Conservation (phyloP, 2,329 filamentous ascomycete species). For the Alternaria solani region DNA sequence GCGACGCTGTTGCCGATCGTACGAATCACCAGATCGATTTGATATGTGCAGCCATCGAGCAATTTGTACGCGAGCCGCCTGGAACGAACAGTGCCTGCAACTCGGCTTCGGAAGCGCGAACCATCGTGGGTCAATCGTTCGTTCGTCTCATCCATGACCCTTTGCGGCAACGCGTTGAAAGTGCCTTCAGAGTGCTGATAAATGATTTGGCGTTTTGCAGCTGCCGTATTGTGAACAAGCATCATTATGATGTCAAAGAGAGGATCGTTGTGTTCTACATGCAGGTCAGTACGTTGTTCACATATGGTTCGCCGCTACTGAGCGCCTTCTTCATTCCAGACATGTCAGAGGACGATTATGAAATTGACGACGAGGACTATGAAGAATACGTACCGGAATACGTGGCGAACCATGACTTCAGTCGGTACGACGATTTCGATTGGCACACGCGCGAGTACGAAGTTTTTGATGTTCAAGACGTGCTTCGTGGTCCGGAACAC, state of each 20-base stretch:
- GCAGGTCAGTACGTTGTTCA: not conserved
- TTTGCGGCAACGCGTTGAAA: not conserved
- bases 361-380: not conserved
- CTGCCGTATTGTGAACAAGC: not conserved
- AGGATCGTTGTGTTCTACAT: not conserved
- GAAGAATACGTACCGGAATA: not conserved
- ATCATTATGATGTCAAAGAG: not conserved
- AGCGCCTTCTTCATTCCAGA: not conserved
- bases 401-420: not conserved
- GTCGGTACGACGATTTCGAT: not conserved
- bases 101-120: not conserved
- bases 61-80: not conserved
- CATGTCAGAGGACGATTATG: not conserved
- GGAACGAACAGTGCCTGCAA: not conserved
- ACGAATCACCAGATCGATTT: not conserved
- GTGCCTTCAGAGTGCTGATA: not conserved
- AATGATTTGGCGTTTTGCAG: not conserved
- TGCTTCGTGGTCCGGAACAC: constrained; percentile 2
- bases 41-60: not conserved
- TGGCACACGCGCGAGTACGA: not conserved
- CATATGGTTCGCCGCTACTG: not conserved
- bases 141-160: not conserved
- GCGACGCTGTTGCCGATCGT: not conserved
- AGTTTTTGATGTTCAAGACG: not conserved
- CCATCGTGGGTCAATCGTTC: not conserved